Evolutionary conservation across 345 rosid species (phyloP).

Genomic region (Nephelium lappaceum): DNA sequence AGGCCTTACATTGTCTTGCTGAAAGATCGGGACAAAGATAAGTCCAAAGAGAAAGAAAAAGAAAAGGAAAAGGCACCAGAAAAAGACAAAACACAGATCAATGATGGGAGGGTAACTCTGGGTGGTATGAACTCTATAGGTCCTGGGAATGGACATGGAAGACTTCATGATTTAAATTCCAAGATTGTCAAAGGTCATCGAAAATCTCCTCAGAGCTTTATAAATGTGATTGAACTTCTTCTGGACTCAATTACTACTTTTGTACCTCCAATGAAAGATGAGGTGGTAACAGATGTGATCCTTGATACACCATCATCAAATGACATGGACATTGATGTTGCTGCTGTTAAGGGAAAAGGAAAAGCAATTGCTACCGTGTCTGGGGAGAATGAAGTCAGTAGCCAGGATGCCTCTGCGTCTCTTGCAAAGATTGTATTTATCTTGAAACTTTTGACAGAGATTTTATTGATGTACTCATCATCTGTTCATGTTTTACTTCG

Average conservation of each 20-base stretch:
- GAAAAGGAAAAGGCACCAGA: slow-evolving; percentile 68
- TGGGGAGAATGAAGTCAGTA: slow-evolving; percentile 53
- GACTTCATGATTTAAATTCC: slow-evolving; percentile 52
- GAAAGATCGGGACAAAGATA: slow-evolving; percentile 89
- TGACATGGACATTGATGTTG: slow-evolving; percentile 92
- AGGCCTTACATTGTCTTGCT: slow-evolving; percentile 81
- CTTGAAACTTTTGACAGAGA: slow-evolving; percentile 91
- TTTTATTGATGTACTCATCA: slow-evolving; percentile 78
- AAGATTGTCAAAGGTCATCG: slow-evolving; percentile 74
- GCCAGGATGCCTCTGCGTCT: slow-evolving; percentile 68
- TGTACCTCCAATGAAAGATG: slow-evolving; percentile 67
- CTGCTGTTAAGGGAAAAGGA: slow-evolving; percentile 80
- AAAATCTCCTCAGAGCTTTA: slow-evolving; percentile 80
- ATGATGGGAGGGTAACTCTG: slow-evolving; percentile 64
- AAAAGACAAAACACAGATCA: slow-evolving; percentile 55
- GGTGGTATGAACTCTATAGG: slow-evolving; percentile 35
- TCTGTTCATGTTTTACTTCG: slow-evolving; percentile 81
- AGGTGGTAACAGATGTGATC: slow-evolving; percentile 31
- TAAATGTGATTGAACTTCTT: slow-evolving; percentile 83
- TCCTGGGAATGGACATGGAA: slow-evolving; percentile 52
- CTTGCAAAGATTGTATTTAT: slow-evolving; percentile 86
- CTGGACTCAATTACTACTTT: slow-evolving; percentile 69
- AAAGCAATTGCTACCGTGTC: slow-evolving; percentile 70
- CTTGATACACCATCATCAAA: slow-evolving; percentile 47
- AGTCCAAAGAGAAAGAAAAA: slow-evolving; percentile 69